Evolutionary conservation across 768 basidiomycete species (phyloP), one percentile per base, ranked within the genome.

Genomic region (Boletus rex-veris): DNA sequence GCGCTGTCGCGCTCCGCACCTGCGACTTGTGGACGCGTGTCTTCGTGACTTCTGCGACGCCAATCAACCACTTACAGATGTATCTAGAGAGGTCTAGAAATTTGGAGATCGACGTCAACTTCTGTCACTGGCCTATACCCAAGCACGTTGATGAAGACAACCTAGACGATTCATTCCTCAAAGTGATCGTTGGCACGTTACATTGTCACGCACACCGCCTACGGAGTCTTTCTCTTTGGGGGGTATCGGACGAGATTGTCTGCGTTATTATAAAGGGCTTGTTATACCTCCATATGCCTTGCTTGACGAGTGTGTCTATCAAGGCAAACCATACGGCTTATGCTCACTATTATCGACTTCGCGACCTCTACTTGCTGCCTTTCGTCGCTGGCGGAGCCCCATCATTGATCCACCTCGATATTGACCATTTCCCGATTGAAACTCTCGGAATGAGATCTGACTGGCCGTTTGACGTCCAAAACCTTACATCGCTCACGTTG

Each of bases 351-450:
- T 55, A 52, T 37, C 33, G 14, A n/a, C 50, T 48, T 11, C 39
- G 47, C n/a, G 26, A 57, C 33, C 15, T 10, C 44, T 54, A 37
- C 33, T 2, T 31, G 0, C 45, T 57, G n/a, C 60, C 55, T 12
- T 60, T 65, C 47, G 49, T 65, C 12, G 10, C 16, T 36, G 56
- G 56, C 4, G 12, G 38, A 5, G 55, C 56, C 11, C 58, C 58
- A 10, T 49, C 21, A 6, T 21, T 57, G 53, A 53, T 53, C 9
- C 45, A 48, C 16, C 53, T 65, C 8, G 64, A 57, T 7, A 33
- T 63, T 1, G n/a, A 51, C 38, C 62, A 63, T 52, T 52, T 63
- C 19, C 58, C 54, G 3, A 57, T 63, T 16, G 57, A 59, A 42
- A 57, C 54, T 0, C 38, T 49, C 6, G 28, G 35, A 15, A 30